A percentile compares a stretch with the other conserved stretches of the same genome.
Evolutionary conservation across 306 rosid genomes (phyloP).

Genomic region (Arachis hypogaea): DNA sequence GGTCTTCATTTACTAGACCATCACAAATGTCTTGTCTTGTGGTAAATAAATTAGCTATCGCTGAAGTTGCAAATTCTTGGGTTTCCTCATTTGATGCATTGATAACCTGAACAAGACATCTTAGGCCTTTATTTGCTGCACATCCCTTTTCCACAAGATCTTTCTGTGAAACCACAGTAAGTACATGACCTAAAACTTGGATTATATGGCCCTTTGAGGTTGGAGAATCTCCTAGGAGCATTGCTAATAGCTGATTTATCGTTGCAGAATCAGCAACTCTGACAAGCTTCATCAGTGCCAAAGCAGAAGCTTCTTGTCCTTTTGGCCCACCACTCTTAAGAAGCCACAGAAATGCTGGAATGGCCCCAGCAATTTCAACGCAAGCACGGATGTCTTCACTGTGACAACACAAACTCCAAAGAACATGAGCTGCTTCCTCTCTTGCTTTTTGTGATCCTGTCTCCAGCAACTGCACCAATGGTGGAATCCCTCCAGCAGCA

Average conservation of each 20-base stretch:
- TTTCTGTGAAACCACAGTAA: constrained; percentile 69
- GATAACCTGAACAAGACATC: constrained; percentile 86
- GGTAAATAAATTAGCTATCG: constrained; percentile 87
- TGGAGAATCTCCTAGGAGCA: constrained; percentile 86
- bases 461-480: constrained; percentile 89
- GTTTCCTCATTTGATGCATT: constrained; percentile 80
- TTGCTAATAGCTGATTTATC: constrained; percentile 81
- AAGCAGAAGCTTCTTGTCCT: constrained; percentile 92
- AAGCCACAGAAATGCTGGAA: constrained; percentile 88
- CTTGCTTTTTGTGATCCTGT: constrained; percentile 90
- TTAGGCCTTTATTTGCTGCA: constrained; percentile 83
- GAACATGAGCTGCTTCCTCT: constrained; percentile 93
- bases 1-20: constrained; percentile 84
- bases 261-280: constrained; percentile 88
- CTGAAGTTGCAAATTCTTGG: constrained; percentile 87
- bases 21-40: constrained; percentile 92
- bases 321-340: constrained; percentile 80
- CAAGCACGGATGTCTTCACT: constrained; percentile 95
- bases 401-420: constrained; percentile 92
- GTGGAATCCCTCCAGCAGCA: constrained; percentile 99
- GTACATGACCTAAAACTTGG: constrained; percentile 86
- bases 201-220: constrained; percentile 75
- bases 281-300: constrained; percentile 87
- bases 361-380: constrained; percentile 54
- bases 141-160: constrained; percentile 80